Evolutionary conservation across 2,329 filamentous ascomycete species (phyloP), one percentile per base, ranked within the genome.

Genomic region (Sphaceloma murrayae): DNA sequence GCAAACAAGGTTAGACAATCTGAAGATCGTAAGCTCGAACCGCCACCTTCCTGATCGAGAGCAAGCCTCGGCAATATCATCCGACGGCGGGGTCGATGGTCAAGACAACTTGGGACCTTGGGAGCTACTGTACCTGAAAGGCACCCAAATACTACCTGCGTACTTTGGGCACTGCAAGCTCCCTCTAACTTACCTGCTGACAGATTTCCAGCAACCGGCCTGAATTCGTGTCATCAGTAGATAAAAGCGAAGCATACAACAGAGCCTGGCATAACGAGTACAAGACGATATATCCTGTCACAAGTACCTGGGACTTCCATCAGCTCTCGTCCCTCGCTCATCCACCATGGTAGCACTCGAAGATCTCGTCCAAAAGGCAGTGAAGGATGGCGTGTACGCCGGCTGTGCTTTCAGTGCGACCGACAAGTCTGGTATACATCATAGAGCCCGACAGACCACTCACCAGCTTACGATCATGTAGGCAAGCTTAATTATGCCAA

Each of bases 371-470:
- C 52, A 52, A 11, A 46, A 58, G 45, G 56, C 48, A 16, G 53
- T 60, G 19, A 49, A 52, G 24, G 56, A 57, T 27, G 57, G 53
- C 9, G 58, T 58, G 34, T 50, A 59, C 3, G 55, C 58, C 10
- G 53, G 58, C 34, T 57, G 27, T 24, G 34, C 44, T 3, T 19
- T 31, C 13, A 24, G 19, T 40, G 22, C 34, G 13, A 16, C n/a
- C 9, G 34, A 40, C 36, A 46, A 32, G 36, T 16, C 14, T 21
- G 44, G 34, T 46, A 33, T 9, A 19, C 27, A n/a, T n/a, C n/a
- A 8, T 17, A 29, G 29, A 21, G 18, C 34, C 9, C 13, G n/a
- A 26, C 11, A 10, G 10, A 17, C 16, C 21, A 22, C 4, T 9
- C 9, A 22, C 16, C 9, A n/a, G 17, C 2, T 17, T 46, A 33